Percentiles rank a stretch among this genome's conserved stretches.
Evolutionary conservation across 2,329 filamentous ascomycete species (phyloP).

Genomic region (Paecilomyces sp.): DNA sequence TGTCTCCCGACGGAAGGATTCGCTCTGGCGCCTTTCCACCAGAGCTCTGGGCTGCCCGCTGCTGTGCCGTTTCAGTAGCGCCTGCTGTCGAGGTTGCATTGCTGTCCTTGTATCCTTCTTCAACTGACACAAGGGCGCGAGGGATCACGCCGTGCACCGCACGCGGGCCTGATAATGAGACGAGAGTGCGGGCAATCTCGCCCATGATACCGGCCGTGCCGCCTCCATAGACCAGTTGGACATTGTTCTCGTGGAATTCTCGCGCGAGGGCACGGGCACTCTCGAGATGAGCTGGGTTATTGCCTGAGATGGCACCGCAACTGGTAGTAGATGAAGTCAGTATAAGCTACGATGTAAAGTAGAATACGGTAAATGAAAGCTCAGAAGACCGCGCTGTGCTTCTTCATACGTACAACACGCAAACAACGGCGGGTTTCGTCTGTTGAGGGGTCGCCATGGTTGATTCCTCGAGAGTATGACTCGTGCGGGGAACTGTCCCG

Average conservation of each 20-base stretch:
- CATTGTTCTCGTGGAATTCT: slow-evolving; percentile 67
- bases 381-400: not conserved
- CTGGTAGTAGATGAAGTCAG: slow-evolving; percentile 31
- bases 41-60: slow-evolving; percentile 42
- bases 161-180: slow-evolving; percentile 70
- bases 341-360: not conserved
- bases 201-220: slow-evolving; percentile 95
- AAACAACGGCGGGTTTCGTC: slow-evolving; percentile 59
- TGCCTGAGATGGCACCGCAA: slow-evolving; percentile 76
- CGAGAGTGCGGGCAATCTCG: slow-evolving; percentile 79
- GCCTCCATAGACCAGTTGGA: slow-evolving; percentile 86
- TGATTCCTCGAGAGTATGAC: slow-evolving; percentile 4
- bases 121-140: slow-evolving; percentile 70
- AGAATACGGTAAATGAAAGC: not conserved
- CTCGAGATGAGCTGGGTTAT: slow-evolving; percentile 65
- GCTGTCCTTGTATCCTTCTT: slow-evolving; percentile 36
- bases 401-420: slow-evolving; percentile 62
- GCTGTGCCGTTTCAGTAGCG: slow-evolving; percentile 3
- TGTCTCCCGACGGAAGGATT: slow-evolving; percentile 42
- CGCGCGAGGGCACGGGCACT: slow-evolving; percentile 69
- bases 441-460: slow-evolving; percentile 12
- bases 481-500: not conserved
- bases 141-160: slow-evolving; percentile 93
- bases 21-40: slow-evolving; percentile 42
- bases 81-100: slow-evolving; percentile 4